Evolutionary conservation across 306 rosid species (phyloP), one percentile per base, ranked within the genome.

Genomic region (Potentilla sterilis): DNA sequence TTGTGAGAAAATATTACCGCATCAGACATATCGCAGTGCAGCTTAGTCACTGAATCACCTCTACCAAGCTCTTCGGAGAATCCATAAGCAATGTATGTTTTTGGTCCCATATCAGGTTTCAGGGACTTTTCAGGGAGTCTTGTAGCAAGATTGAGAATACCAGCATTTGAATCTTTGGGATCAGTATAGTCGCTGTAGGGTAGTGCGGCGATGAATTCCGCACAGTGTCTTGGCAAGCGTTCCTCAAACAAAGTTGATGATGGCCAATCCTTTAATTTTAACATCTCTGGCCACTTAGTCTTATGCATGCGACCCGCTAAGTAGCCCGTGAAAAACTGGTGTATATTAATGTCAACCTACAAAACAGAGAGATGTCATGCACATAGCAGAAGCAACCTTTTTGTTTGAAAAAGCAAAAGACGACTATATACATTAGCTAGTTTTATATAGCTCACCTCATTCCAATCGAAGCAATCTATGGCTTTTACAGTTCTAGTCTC

Each of bases 251-350:
- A 55, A 62, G 81, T 80, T 77, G 87, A 84, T 18, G 84, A 44
- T 47, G 87, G 87, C 87, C 87, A 84, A 77, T 84, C 87, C 82
- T 84, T 84, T 70, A 84, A 71, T 63, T 84, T 84, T 69, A 84
- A 78, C 85, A 84, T 78, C 70, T 84, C 87, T 59, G 87, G 84
- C 87, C 87, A 80, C 62, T 79, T 70, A 51, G 18, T 13, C 44
- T 21, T 62, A 75, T 84, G 81, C 58, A 77, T 66, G 48, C 82
- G 82, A 52, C 87, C 87, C 69, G 70, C 78, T 57, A 80, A 69
- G 83, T 81, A 84, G 66, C 85, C 83, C 70, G 3, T 54, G 72
- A 84, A 84, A 75, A 84, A 84, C 43, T 81, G 83, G 79, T 70
- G 82, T 51, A 84, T 84, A 67, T 81, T 84, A 69, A 81, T 81